A percentile compares a stretch with the other conserved stretches of the same genome.
Evolutionary conservation across 768 basidiomycete genomes (phyloP).

Genomic region (Antrodiella citrinella): DNA sequence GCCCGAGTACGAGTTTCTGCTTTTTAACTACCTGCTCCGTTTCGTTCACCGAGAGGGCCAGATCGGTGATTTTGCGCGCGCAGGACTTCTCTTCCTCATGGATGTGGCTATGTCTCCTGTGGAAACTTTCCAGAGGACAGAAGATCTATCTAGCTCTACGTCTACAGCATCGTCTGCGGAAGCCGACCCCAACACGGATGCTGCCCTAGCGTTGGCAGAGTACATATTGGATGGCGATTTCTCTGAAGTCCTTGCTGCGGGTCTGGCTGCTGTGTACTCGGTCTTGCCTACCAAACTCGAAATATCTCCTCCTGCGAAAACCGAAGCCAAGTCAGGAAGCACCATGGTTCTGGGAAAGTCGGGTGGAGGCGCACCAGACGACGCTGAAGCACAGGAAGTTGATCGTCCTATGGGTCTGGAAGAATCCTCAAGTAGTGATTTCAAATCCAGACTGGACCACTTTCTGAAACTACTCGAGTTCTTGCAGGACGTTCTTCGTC

Average conservation of each 20-base stretch:
- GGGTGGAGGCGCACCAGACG: slow-evolving; percentile 37
- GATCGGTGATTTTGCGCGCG: slow-evolving; percentile 89
- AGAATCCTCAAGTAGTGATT: slow-evolving; percentile 65
- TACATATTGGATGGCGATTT: slow-evolving; percentile 97
- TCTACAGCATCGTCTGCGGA: slow-evolving; percentile 21
- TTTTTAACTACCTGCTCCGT: slow-evolving; percentile 92
- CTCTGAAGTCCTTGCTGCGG: slow-evolving; percentile 93
- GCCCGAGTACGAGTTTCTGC: slow-evolving; percentile 88
- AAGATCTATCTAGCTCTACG: slow-evolving; percentile 14
- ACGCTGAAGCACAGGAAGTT: slow-evolving; percentile 46
- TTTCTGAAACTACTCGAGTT: slow-evolving; percentile 90
- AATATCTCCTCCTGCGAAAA: slow-evolving; percentile 40
- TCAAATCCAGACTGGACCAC: slow-evolving; percentile 75
- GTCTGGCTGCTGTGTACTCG: slow-evolving; percentile 88
- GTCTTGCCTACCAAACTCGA: slow-evolving; percentile 82
- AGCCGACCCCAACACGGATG: slow-evolving; percentile 75
- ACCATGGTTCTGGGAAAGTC: slow-evolving; percentile 68
- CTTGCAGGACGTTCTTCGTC: slow-evolving; percentile 77
- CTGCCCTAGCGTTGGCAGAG: slow-evolving; percentile 81
- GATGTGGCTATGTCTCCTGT: slow-evolving; percentile 91
- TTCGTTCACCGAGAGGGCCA: slow-evolving; percentile 92
- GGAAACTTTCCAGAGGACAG: slow-evolving; percentile 33
- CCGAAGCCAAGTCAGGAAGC: slow-evolving; percentile 32
- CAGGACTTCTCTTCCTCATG: slow-evolving; percentile 89
- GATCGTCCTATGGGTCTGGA: slow-evolving; percentile 62